Conservation (phyloP, 1,284 basidiomycete genomes). For the Sporisorium exsertum region DNA sequence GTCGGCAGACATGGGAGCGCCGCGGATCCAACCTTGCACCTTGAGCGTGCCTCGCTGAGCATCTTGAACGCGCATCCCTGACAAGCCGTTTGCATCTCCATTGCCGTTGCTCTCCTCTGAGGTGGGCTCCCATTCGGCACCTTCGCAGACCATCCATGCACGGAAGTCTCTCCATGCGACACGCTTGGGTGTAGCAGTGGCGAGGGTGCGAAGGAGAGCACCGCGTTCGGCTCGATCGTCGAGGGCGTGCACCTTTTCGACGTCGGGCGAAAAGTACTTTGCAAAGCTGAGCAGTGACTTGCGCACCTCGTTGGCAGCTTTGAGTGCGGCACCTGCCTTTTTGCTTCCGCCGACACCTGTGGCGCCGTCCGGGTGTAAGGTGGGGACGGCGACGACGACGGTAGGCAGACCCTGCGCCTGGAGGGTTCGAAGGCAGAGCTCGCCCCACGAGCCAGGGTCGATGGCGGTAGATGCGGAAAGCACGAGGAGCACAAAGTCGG, state of each 20-base stretch:
- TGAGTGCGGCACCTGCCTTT: conserved; percentile 49
- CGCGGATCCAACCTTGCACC: conserved; percentile 86
- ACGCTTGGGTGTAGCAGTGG: conserved; percentile 71
- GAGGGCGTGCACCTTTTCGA: conserved; percentile 74
- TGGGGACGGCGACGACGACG: conserved; percentile 76
- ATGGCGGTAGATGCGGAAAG: conserved; percentile 87
- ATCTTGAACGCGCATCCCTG: conserved; percentile 49
- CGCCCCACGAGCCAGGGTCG: conserved; percentile 79
- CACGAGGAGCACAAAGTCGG: conserved; percentile 89
- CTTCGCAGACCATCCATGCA: conserved; percentile 83
- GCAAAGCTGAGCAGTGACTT: conserved; percentile 74
- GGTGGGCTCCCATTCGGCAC: conserved; percentile 62
- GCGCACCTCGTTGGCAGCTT: conserved; percentile 63
- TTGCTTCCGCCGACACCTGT: conserved; percentile 46
- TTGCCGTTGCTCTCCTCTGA: conserved; percentile 72
- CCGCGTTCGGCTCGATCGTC: conserved; percentile 77
- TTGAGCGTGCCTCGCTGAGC: conserved; percentile 73
- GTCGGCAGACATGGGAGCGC: conserved; percentile 82
- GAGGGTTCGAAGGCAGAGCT: conserved; percentile 87
- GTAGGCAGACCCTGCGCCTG: conserved; percentile 76
- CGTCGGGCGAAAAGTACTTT: conserved; percentile 92
- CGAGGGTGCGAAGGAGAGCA: conserved; percentile 73
- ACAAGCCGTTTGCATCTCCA: conserved; percentile 27
- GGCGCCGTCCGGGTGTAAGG: conserved; percentile 46
- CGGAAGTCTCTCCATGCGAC: conserved; percentile 86